These are phyloP conservation scores for Aureobasidium sp. DNA, from an alignment of 2,329 filamentous ascomycete genomes.

Conservation along the genomic window DNA sequence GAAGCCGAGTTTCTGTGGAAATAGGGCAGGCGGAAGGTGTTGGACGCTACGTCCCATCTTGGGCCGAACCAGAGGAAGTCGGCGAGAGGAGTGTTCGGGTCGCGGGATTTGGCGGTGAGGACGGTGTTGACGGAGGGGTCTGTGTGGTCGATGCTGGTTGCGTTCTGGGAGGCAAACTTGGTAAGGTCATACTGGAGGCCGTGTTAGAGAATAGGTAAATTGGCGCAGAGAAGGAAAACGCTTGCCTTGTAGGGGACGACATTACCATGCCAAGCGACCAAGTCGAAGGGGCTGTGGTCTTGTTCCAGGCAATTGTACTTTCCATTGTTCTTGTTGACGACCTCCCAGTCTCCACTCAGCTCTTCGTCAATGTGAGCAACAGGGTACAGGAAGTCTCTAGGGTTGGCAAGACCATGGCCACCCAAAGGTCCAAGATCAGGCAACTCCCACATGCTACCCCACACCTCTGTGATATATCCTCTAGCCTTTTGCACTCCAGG, in stretches of 20 bases:
- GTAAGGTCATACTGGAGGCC: slow-evolving; percentile 44
- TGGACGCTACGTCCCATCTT: slow-evolving; percentile 33
- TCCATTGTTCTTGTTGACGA: slow-evolving; percentile 33
- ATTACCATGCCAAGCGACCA: slow-evolving; percentile 36
- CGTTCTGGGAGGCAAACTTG: slow-evolving; percentile 37
- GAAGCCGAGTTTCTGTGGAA: slow-evolving; percentile 35
- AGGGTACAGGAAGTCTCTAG: slow-evolving; percentile 34
- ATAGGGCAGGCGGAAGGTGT: slow-evolving; percentile 34
- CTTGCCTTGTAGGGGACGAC: slow-evolving; percentile 40
- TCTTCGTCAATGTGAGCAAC: slow-evolving; percentile 33
- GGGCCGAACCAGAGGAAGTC: slow-evolving; percentile 36
- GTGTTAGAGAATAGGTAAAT: neutral
- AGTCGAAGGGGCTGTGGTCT: slow-evolving; percentile 38
- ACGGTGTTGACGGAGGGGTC: slow-evolving; percentile 34
- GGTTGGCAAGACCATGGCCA: slow-evolving; percentile 35
- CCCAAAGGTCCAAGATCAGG: slow-evolving; percentile 35
- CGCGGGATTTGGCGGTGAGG: slow-evolving; percentile 32
- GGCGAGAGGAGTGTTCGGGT: slow-evolving; percentile 31
- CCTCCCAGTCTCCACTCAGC: slow-evolving; percentile 29
- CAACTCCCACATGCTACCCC: slow-evolving; percentile 35
- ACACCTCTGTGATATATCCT: slow-evolving; percentile 35
- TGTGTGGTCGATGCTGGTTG: slow-evolving; percentile 34
- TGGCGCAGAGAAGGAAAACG: too few relatives aligned
- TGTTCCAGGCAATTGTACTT: slow-evolving; percentile 30
- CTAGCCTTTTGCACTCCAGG: slow-evolving; percentile 29